Evolutionary conservation across 2,329 filamentous ascomycete species (phyloP), one percentile per base, ranked within the genome.

Genomic region (Onygenales sp.): DNA sequence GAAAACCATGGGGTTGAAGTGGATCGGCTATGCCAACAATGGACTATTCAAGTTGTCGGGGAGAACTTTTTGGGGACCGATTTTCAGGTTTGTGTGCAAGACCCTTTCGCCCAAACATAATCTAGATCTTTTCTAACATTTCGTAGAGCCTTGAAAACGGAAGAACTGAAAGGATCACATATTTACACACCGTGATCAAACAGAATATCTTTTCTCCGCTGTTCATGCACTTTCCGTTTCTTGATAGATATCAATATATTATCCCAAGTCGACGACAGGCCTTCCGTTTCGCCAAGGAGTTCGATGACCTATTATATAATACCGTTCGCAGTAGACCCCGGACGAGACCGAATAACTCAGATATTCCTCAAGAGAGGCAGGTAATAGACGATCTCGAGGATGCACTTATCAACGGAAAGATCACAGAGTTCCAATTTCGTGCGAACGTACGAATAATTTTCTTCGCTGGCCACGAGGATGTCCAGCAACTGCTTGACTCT

Each of bases 391-490:
- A 55, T 37, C 62, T 62, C 2, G 57, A 57, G 51, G 49, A 37
- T 13, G 63, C 63, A 2, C 54, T 59, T 33, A 56, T 55, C 31
- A 54, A 61, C 27, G 64, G 65, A 3, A 51, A 53, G 13, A 61
- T 65, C 37, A 66, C 58, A 6, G 67, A 72, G 52, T 64, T 67
- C 51, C 69, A 73, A 49, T 67, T 72, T 54, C 64, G 68, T 13
- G 67, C 72, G 49, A 74, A 74, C 42, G 54, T 70, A 14, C 71
- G 69, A 37, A 66, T 74, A 11, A 59, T 65, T 1, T 74, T 72
- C 46, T 62, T 74, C 11, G 71, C 71, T 0, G 70, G 69, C 0
- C 71, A 74, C 50, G 71, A 74, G 57, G 74, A 74, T 52, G 65
- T 69, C 1, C 70, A 73, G 58, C 60, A 68, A 51, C 59, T 67